phyloP scores from a whole-genome alignment of 208 protist genomes.

The Naegleria gruberi region DNA sequence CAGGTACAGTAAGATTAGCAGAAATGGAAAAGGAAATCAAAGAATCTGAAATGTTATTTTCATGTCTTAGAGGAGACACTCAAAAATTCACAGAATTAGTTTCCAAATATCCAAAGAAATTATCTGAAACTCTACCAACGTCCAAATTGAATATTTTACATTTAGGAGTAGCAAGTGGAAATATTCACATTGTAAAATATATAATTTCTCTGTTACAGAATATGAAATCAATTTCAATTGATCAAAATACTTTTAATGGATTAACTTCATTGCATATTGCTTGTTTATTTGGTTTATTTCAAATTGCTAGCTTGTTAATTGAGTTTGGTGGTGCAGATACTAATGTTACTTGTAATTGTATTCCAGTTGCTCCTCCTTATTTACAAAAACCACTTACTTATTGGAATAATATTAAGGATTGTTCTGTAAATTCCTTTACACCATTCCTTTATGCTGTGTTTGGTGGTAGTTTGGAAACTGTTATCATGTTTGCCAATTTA shows the following conservation, averaged over 20 bases:
- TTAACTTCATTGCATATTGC: neutral
- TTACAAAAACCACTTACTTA: neutral
- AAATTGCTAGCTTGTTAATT: neutral
- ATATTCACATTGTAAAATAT: neutral
- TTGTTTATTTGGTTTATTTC: neutral
- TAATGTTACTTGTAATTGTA: too few relatives aligned
- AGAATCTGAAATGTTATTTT: neutral
- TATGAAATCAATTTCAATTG: neutral
- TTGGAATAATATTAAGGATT: neutral
- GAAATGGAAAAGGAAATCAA: neutral
- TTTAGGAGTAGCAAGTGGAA: neutral
- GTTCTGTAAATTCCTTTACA: neutral
- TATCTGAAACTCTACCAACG: neutral
- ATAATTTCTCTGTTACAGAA: neutral
- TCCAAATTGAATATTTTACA: neutral
- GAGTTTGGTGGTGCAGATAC: neutral
- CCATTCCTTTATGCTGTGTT: neutral
- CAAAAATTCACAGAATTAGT: neutral
- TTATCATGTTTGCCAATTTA: neutral
- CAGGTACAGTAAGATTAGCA: neutral
- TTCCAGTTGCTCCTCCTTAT: neutral
- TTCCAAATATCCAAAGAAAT: neutral
- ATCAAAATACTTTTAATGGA: neutral
- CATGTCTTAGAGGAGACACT: neutral
- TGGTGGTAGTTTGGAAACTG: neutral